These are phyloP conservation scores for Teunomyces aglyptinius DNA, from an alignment of 805 yeast genomes.

Conservation along the genomic window DNA sequence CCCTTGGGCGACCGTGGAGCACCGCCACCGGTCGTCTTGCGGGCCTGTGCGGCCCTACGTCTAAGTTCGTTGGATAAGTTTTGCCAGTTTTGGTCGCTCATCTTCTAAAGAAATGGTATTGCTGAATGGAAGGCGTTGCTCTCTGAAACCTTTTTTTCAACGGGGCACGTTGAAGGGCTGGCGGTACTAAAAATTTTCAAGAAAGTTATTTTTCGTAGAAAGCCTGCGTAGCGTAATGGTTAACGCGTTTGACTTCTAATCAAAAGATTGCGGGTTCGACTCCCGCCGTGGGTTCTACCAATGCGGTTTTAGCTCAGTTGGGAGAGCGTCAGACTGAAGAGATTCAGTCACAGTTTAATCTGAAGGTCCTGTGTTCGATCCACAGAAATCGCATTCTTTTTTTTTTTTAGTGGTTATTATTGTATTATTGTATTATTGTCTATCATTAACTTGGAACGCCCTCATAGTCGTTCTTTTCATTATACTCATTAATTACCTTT, in stretches of 20 bases:
- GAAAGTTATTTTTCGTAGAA: background rate
- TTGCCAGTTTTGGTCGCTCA: slow-evolving; percentile 46
- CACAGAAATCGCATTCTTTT: slow-evolving; percentile 62
- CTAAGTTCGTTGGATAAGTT: slow-evolving; percentile 40
- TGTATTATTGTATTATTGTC: slow-evolving; percentile 37
- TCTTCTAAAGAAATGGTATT: slow-evolving; percentile 7
- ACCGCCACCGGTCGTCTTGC: slow-evolving; percentile 22
- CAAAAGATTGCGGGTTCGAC: slow-evolving; percentile 67
- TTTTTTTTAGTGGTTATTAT: background rate
- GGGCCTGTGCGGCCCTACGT: slow-evolving; percentile 34
- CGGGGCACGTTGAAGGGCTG: too few relatives aligned
- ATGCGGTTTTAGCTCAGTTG: slow-evolving; percentile 38
- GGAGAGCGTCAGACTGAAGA: slow-evolving; percentile 41
- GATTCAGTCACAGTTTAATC: slow-evolving; percentile 44
- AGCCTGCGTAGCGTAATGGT: slow-evolving; percentile 65
- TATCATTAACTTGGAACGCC: slow-evolving; percentile 61
- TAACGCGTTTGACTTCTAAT: slow-evolving; percentile 67
- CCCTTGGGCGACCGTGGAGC: slow-evolving; percentile 37
- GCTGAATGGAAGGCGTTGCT: background rate
- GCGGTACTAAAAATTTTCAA: too few relatives aligned
- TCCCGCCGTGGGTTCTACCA: slow-evolving; percentile 44
- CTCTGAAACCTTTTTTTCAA: too few relatives aligned
- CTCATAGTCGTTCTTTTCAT: slow-evolving; percentile 66
- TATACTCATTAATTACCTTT: slow-evolving; percentile 54
- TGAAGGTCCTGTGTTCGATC: slow-evolving; percentile 90